Conservation (phyloP, 495 filamentous ascomycete species). For the Penicillium maclennaniae region DNA sequence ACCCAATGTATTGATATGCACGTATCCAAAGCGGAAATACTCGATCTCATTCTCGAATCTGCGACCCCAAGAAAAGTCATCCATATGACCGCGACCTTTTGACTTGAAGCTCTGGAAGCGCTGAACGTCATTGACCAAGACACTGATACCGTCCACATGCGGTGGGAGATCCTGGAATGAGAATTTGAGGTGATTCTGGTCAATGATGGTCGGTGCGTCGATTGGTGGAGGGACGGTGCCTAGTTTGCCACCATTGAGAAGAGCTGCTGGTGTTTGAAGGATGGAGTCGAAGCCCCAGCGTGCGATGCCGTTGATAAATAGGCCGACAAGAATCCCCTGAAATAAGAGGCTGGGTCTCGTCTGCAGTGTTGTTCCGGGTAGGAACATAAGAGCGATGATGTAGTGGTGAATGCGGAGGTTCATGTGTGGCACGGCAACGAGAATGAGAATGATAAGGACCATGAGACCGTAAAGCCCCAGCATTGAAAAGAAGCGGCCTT, state of each 20-base stretch:
- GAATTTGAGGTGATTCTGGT: slow-evolving; percentile 44
- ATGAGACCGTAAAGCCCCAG: slow-evolving; percentile 63
- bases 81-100: slow-evolving; percentile 31
- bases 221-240: slow-evolving; percentile 47
- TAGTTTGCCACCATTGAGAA: slow-evolving; percentile 48
- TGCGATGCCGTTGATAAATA: slow-evolving; percentile 64
- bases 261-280: slow-evolving; percentile 51
- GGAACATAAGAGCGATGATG: slow-evolving; percentile 56
- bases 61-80: slow-evolving; percentile 44
- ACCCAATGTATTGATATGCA: slow-evolving; percentile 45
- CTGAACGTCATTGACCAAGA: slow-evolving; percentile 59
- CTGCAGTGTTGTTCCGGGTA: slow-evolving; percentile 55
- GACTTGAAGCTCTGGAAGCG: slow-evolving; percentile 43
- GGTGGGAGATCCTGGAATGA: slow-evolving; percentile 34
- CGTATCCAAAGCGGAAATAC: slow-evolving; percentile 80
- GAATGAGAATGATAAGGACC: slow-evolving; percentile 35
- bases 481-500: slow-evolving; percentile 59
- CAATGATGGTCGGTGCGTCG: slow-evolving; percentile 26
- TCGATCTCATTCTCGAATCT: slow-evolving; percentile 49
- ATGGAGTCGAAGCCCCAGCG: slow-evolving; percentile 63
- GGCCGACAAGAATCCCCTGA: slow-evolving; percentile 58
- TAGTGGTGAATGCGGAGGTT: slow-evolving; percentile 65
- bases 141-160: slow-evolving; percentile 52
- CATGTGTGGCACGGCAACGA: slow-evolving; percentile 53
- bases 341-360: slow-evolving; percentile 55